phyloP scores from a whole-genome alignment of 192 early-diverging fungal genomes.

The Linnemannia exigua region DNA sequence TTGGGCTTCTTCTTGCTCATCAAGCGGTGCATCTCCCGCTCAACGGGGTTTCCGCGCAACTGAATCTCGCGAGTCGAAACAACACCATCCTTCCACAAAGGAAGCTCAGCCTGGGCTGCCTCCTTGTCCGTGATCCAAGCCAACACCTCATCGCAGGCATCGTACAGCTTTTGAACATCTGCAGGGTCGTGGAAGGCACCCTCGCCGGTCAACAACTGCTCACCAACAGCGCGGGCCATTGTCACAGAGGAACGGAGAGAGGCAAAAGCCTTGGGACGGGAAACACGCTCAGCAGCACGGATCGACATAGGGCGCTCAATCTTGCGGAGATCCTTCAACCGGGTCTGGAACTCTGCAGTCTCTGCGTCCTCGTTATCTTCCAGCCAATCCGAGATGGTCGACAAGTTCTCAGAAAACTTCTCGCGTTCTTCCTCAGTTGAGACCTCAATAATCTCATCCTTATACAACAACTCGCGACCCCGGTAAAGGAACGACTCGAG shows the following conservation, averaged over 20 bases:
- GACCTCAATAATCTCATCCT: constrained; percentile 78
- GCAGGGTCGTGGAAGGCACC: constrained; percentile 68
- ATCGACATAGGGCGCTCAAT: constrained; percentile 64
- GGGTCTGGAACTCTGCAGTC: constrained; percentile 67
- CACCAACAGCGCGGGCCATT: constrained; percentile 56
- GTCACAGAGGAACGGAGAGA: constrained; percentile 48
- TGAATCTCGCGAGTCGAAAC: constrained; percentile 72
- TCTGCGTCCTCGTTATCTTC: constrained; percentile 84
- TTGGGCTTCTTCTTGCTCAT: constrained; percentile 73
- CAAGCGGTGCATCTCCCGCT: constrained; percentile 66
- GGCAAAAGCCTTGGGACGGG: constrained; percentile 62
- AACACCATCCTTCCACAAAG: constrained; percentile 72
- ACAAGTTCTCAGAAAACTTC: constrained; percentile 67
- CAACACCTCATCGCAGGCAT: constrained; percentile 67
- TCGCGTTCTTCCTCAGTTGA: constrained; percentile 81
- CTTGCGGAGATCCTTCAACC: constrained; percentile 60
- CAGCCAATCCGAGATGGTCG: constrained; percentile 85
- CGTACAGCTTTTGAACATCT: constrained; percentile 67
- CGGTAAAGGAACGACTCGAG: constrained; percentile 94
- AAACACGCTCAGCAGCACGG: constrained; percentile 61
- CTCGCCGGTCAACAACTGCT: constrained; percentile 65
- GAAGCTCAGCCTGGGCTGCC: constrained; percentile 70
- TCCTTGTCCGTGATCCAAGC: constrained; percentile 77
- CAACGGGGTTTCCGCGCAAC: constrained; percentile 61
- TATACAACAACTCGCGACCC: constrained; percentile 84